Percentiles rank a stretch among this genome's conserved stretches.
Evolutionary conservation across 2,329 filamentous ascomycete species (phyloP).

Genomic region (Nigrograna mackinnonii): DNA sequence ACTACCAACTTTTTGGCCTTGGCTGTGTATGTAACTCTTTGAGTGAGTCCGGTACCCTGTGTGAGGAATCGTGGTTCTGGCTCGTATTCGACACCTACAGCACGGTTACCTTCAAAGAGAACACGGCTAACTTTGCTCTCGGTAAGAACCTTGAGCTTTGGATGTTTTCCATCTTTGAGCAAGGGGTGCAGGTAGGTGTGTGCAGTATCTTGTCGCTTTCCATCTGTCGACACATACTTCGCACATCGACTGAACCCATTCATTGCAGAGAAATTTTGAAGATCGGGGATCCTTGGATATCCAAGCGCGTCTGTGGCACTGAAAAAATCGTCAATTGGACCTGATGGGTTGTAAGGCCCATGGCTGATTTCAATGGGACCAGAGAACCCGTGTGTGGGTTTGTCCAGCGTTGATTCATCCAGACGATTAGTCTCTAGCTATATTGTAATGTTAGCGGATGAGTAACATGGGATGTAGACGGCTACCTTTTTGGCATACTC

Average conservation of each 20-base stretch:
- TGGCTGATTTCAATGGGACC: conserved; percentile 59
- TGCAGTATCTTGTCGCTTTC: conserved; percentile 58
- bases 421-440: conserved; percentile 57
- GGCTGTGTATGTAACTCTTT: conserved; percentile 33
- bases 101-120: conserved; percentile 54
- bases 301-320: conserved; percentile 49
- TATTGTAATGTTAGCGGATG: not conserved
- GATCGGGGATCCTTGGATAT: conserved; percentile 52
- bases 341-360: conserved; percentile 44
- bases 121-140: conserved; percentile 58
- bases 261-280: conserved; percentile 52
- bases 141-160: conserved; percentile 60
- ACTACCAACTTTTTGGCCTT: conserved; percentile 57
- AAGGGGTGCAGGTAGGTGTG: conserved; percentile 56
- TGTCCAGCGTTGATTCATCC: conserved; percentile 34
- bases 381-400: conserved; percentile 50
- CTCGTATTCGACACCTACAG: conserved; percentile 60
- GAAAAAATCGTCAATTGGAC: conserved; percentile 52
- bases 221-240: conserved; percentile 51
- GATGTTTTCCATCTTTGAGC: conserved; percentile 50
- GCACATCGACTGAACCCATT: conserved; percentile 42
- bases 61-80: conserved; percentile 43
- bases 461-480: not conserved
- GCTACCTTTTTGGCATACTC: conserved; percentile 54
- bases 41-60: conserved; percentile 17